A percentile compares a stretch with the other conserved stretches of the same genome.
Evolutionary conservation across 139 green algal species (phyloP).

Genomic region (Diplosphaera chodatii): DNA sequence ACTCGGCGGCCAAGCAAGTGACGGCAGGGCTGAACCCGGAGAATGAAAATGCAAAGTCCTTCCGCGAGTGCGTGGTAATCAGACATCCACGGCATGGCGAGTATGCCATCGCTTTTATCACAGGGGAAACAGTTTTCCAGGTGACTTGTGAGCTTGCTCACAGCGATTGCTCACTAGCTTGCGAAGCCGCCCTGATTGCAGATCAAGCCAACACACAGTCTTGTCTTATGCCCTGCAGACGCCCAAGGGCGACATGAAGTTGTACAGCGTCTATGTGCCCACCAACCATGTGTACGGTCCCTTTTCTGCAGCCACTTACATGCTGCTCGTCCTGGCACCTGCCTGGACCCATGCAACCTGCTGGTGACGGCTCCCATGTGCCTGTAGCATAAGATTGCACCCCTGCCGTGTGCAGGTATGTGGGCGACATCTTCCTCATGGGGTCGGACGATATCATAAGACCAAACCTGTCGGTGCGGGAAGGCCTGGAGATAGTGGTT

Average conservation of each 20-base stretch:
- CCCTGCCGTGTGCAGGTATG: slow-evolving; percentile 56
- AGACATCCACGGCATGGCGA: slow-evolving; percentile 80
- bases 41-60: slow-evolving; percentile 69
- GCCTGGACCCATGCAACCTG: too few species aligned
- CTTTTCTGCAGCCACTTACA: too few species aligned
- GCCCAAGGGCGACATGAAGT: slow-evolving; percentile 34
- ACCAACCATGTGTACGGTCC: slow-evolving; percentile 81
- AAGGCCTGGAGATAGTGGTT: slow-evolving; percentile 77
- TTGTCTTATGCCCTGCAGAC: too few species aligned
- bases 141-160: too few species aligned
- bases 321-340: too few species aligned
- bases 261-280: slow-evolving; percentile 81
- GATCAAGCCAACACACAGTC: too few species aligned
- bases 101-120: slow-evolving; percentile 92
- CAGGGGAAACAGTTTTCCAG: slow-evolving; percentile 72
- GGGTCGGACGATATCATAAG: slow-evolving; percentile 78
- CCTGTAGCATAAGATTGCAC: too few species aligned
- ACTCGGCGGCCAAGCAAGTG: slow-evolving; percentile 91
- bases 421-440: slow-evolving; percentile 87
- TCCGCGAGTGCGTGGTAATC: slow-evolving; percentile 89
- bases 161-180: too few species aligned
- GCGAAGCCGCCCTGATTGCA: too few species aligned
- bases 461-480: slow-evolving; percentile 79
- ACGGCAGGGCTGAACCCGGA: slow-evolving; percentile 66
- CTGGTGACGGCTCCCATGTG: too few species aligned